Base-by-base conservation (phyloP, 495 filamentous ascomycete genomes). In the Daldinia bambusicola region DNA sequence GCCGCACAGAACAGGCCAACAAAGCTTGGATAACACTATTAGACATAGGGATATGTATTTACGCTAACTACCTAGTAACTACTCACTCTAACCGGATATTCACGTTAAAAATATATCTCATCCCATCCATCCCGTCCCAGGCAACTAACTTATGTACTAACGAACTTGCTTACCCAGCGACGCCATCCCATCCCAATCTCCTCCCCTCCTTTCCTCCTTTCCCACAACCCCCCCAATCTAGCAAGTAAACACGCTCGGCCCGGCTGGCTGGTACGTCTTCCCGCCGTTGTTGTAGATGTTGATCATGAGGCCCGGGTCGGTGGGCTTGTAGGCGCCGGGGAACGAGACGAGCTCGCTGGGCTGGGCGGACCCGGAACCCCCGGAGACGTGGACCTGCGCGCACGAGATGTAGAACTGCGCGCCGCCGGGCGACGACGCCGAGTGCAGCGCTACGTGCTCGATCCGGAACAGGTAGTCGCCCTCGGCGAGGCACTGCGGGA, bases 401-500 rank as follows among this genome's bases (percentile, higher is more conserved):
- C 82, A 84, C 52, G 78, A 80, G 67, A 88, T 77, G 69, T 88
- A 88, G 69, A 86, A 86, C 76, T 88, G 86, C 1, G 87, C 85
- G 20, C 85, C 85, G 26, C 79, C 80, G 16, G 71, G 72, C 6
- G 71, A 50, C 48, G 71, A 66, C 13, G 85, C 87, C 40, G 51
- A 56, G 69, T 88, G 85, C 12, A 87, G 80, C 2, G 81, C 86
- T 40, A 89, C 84, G 66, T 88, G 85, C 78, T 89, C 88, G 22
- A 84, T 83, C 8, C 87, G 82, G 50, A 89, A 77, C 16, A 90
- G 84, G 76, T 90, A 90, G 51, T 88, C 82, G 57, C 87, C 87
- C 38, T 83, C 74, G 4, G 81, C 79, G 6, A 87, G 78, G 52
- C 80, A 81, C 37, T 80, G 74, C 34, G 85, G 86, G 60, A 87